phyloP scores from a whole-genome alignment of 352 stramenopile species.

The Blastocystis sp. region DNA sequence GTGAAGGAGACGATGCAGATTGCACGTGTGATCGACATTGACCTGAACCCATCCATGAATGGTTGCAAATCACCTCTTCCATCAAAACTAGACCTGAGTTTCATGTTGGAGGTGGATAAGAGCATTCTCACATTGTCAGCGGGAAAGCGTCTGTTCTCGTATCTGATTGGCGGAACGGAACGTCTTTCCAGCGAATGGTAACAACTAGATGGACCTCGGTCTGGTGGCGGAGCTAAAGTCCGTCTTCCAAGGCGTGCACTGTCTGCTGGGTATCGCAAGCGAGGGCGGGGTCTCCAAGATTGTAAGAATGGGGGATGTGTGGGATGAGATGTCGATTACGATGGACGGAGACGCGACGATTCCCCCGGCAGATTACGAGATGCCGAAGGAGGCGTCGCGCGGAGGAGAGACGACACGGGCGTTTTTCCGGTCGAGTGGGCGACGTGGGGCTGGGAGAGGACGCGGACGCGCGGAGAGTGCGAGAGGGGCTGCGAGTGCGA shows the following conservation, averaged over 20 bases:
- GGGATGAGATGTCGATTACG: neutral
- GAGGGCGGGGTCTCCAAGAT: neutral
- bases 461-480: neutral
- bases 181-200: too few relatives aligned
- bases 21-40: neutral
- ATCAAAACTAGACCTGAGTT: constrained; percentile 1
- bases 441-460: neutral
- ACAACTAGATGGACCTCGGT: too few relatives aligned
- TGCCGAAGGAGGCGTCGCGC: neutral
- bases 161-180: constrained; percentile 1
- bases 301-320: neutral
- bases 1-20: neutral
- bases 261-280: neutral
- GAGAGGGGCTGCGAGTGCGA: neutral
- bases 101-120: constrained; percentile 7
- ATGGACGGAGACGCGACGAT: neutral
- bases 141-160: neutral
- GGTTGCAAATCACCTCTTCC: neutral
- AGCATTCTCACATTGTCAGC: neutral
- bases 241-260: neutral
- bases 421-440: neutral
- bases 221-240: neutral
- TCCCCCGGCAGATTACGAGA: constrained; percentile 16
- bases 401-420: neutral
- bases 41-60: neutral